These are phyloP conservation scores for Populus hybrid DNA, from an alignment of 441 rosid genomes.

Conservation along the genomic window DNA sequence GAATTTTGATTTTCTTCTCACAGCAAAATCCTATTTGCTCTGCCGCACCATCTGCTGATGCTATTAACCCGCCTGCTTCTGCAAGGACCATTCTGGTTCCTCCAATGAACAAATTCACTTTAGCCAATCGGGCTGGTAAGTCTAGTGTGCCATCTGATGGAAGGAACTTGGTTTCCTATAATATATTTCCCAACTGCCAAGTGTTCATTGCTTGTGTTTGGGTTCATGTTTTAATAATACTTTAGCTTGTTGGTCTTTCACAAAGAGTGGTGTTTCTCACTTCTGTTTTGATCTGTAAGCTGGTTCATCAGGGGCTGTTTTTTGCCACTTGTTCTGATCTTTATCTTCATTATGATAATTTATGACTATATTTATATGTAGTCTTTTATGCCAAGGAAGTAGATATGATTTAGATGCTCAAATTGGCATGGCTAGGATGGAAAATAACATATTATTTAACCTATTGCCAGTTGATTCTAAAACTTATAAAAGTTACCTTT, in stretches of 20 bases:
- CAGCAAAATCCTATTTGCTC: conserved; percentile 42
- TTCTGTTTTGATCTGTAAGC: conserved; percentile 7
- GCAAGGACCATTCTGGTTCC: conserved; percentile 20
- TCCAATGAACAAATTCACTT: conserved; percentile 27
- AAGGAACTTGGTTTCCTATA: not conserved
- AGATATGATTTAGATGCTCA: not conserved
- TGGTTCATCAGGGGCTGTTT: not conserved
- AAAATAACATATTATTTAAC: not conserved
- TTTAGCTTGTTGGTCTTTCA: conserved; percentile 3
- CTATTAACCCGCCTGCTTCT: conserved; percentile 33
- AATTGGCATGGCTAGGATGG: not conserved
- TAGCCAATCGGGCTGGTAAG: conserved; percentile 43
- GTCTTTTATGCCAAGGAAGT: not conserved
- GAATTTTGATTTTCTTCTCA: not conserved
- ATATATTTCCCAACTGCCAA: conserved; percentile 3
- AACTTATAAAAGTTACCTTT: not conserved
- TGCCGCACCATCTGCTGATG: conserved; percentile 28
- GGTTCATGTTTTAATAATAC: not conserved
- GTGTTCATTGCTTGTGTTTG: conserved; percentile 5
- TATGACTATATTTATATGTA: not conserved
- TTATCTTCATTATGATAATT: not conserved
- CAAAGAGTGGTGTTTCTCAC: conserved; percentile 2
- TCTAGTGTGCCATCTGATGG: not conserved
- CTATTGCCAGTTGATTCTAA: not conserved
- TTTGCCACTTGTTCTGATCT: not conserved